phyloP scores from a whole-genome alignment of 768 basidiomycete species.

The Saitozyma podzolica region DNA sequence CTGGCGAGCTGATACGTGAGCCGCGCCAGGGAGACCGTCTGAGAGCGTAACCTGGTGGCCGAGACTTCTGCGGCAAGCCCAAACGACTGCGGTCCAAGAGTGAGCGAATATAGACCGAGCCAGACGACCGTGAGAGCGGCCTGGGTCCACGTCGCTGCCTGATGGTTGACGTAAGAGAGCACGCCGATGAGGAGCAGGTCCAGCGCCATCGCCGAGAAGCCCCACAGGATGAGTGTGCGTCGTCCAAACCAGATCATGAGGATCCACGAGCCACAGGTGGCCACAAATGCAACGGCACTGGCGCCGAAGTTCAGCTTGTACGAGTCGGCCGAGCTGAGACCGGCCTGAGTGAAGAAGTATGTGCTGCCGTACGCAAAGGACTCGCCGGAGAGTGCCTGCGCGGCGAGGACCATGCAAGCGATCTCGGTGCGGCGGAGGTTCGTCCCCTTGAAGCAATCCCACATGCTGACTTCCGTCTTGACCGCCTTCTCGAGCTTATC shows the following conservation, averaged over 20 bases:
- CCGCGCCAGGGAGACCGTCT: constrained; percentile 8
- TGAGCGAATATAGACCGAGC: neutral
- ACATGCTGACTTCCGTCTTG: neutral
- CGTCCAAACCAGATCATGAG: constrained; percentile 12
- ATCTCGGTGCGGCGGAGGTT: constrained; percentile 36
- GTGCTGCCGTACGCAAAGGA: constrained; percentile 12
- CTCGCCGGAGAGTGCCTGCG: constrained; percentile 1
- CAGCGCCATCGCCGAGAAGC: constrained; percentile 8
- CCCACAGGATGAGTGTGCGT: constrained; percentile 10
- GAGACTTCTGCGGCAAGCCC: constrained; percentile 7
- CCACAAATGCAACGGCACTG: constrained; percentile 7
- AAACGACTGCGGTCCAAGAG: constrained; percentile 5
- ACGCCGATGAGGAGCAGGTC: constrained; percentile 8
- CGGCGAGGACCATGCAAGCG: constrained; percentile 9
- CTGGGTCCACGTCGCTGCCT: constrained; percentile 7
- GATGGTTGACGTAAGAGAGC: neutral
- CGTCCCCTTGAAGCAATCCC: constrained; percentile 29
- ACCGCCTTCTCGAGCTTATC: constrained; percentile 7
- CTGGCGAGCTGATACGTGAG: constrained; percentile 4
- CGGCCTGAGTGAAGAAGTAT: constrained; percentile 21
- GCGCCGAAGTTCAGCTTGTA: constrained; percentile 10
- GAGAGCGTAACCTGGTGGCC: constrained; percentile 5
- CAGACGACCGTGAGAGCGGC: constrained; percentile 8
- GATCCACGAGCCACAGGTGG: constrained; percentile 4
- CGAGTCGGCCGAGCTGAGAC: constrained; percentile 10